These are phyloP conservation scores for Cenchrus fungigraminus DNA, from an alignment of 176 grass and related monocot species.

Conservation along the genomic window DNA sequence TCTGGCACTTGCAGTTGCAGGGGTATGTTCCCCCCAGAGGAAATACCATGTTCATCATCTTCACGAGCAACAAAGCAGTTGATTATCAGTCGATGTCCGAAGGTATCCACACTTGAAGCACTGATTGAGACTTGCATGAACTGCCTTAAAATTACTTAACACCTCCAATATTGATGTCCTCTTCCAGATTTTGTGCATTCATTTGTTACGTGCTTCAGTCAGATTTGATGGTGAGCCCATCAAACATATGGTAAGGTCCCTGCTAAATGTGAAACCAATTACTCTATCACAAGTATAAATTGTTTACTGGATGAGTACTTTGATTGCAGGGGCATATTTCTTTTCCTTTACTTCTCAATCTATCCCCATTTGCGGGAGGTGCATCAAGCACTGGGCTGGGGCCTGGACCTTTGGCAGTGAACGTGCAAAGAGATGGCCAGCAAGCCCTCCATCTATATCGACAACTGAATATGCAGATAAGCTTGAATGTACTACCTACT, in stretches of 20 bases:
- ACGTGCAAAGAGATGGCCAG: constrained; percentile 29
- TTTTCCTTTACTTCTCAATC: constrained; percentile 87
- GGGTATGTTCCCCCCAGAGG: constrained; percentile 55
- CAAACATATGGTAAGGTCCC: constrained; percentile 61
- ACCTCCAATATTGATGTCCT: constrained; percentile 38
- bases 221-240: constrained; percentile 62
- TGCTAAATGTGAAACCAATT: background rate
- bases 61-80: constrained; percentile 87
- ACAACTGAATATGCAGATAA: constrained; percentile 47
- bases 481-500: constrained; percentile 45
- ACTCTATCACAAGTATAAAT: background rate
- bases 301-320: constrained; percentile 29
- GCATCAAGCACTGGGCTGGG: constrained; percentile 38
- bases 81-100: constrained; percentile 69
- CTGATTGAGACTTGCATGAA: constrained; percentile 23
- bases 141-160: constrained; percentile 33
- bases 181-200: constrained; percentile 82
- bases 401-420: constrained; percentile 30
- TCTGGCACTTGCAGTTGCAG: constrained; percentile 72
- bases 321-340: constrained; percentile 71
- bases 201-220: constrained; percentile 86
- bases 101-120: constrained; percentile 55
- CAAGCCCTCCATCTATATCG: constrained; percentile 40
- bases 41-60: constrained; percentile 61
- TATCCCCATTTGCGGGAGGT: constrained; percentile 62